phyloP scores from a whole-genome alignment of 2,329 filamentous ascomycete species.

The Neofusicoccum laricinum region DNA sequence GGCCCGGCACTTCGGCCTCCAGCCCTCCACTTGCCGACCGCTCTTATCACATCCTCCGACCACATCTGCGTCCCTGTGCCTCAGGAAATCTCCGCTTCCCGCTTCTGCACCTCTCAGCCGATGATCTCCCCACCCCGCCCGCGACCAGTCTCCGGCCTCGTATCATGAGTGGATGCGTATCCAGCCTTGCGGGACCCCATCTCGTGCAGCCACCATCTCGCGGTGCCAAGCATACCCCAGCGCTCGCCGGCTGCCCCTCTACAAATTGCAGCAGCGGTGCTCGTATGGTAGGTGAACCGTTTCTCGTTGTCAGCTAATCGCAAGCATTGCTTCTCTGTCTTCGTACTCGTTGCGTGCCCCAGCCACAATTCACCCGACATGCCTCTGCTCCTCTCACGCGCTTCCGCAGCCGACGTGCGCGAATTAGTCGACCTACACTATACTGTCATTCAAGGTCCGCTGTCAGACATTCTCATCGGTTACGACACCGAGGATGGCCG shows the following conservation, averaged over 20 bases:
- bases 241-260: not conserved
- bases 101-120: not conserved
- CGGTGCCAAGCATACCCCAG: not conserved
- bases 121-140: not conserved
- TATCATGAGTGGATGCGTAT: not conserved
- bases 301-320: not conserved
- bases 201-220: not conserved
- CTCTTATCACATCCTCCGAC: too few species aligned
- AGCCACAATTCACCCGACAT: not conserved
- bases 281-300: not conserved
- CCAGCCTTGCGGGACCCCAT: not conserved
- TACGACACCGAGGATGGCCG: constrained; percentile 8
- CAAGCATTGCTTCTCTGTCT: not conserved
- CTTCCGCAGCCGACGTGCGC: constrained; percentile 17
- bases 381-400: constrained; percentile 8
- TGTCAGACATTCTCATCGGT: constrained; percentile 16
- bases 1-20: not conserved
- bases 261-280: not conserved
- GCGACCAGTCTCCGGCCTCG: not conserved
- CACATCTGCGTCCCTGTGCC: not conserved
- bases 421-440: constrained; percentile 18
- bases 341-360: not conserved
- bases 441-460: constrained; percentile 11
- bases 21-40: not conserved
- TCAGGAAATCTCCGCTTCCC: not conserved